Evolutionary conservation across 345 rosid species (phyloP), one percentile per base, ranked within the genome.

Genomic region (Rhodomyrtus tomentosa): DNA sequence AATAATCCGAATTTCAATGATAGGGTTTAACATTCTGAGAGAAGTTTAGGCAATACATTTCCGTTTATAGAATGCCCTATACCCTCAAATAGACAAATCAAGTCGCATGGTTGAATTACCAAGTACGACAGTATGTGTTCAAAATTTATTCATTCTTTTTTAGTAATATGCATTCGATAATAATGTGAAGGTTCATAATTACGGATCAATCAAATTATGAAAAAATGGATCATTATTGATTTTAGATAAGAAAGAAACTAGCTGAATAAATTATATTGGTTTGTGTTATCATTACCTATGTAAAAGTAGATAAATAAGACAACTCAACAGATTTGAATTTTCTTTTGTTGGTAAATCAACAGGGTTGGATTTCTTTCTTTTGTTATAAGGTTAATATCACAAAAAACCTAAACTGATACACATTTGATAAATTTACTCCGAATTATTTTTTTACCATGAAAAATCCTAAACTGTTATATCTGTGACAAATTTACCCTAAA

Each of bases 71-170:
- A 18, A 18, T 18, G 6, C 24, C 13, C 22, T 10, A 12, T 50
- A 4, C 32, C 42, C 32, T 5, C 1, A 8, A 14, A 36, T 8
- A 36, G 7, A 5, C 1, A 68, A 68, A 36, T 18, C 25, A 0
- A 16, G 1, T 18, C 1, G 0, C 45, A 12, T 10, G 9, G 0
- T 36, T 18, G 1, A 68, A 68, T 36, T 4, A 8, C 10, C 1
- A 36, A 0, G 20, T 32, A 32, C 20, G 20, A 15, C 0, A n/a
- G n/a, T 12, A n/a, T 0, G 1, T 59, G 6, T 36, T 59, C 1
- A 1, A 59, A 59, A 9, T 29, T 59, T 0, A 9, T 27, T 29
- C 2, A 0, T 24, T 2, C 27, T 9, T 55, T 55, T 55, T 24
- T 4, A 55, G 9, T 25, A 24, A 24, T 25, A 13, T 0, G 7